Evolutionary conservation across 352 stramenopile species (phyloP).

Genomic region (Bremia lactucae): DNA sequence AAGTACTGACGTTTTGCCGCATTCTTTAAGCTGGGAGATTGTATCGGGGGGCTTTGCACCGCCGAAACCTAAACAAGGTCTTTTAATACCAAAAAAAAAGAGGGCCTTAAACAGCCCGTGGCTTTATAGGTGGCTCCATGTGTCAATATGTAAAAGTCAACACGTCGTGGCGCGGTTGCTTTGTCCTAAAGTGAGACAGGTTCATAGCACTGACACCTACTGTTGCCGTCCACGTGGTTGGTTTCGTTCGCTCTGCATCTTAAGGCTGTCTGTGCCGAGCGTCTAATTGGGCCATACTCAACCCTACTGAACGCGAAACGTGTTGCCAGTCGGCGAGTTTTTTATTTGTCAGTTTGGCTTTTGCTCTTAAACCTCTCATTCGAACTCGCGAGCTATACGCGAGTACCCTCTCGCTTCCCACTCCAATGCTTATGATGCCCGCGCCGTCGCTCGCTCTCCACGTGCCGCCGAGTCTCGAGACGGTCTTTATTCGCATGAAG

Average conservation of each 20-base stretch:
- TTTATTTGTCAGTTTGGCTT: conserved; percentile 21
- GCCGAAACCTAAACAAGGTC: too few relatives aligned
- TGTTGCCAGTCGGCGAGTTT: conserved; percentile 4
- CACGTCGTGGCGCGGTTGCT: too few relatives aligned
- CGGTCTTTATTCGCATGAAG: conserved; percentile 66
- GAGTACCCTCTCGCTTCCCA: not conserved
- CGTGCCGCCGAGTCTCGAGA: conserved; percentile 27
- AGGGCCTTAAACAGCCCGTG: too few relatives aligned
- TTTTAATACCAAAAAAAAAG: too few relatives aligned
- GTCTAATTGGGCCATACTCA: conserved; percentile 15
- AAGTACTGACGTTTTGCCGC: not conserved
- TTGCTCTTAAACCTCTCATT: too few relatives aligned
- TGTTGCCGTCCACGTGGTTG: conserved; percentile 8
- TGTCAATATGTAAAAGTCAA: too few relatives aligned
- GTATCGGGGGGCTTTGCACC: too few relatives aligned
- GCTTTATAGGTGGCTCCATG: too few relatives aligned
- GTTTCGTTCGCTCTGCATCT: conserved; percentile 3
- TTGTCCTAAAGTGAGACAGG: too few relatives aligned
- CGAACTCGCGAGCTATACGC: not conserved
- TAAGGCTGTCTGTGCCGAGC: conserved; percentile 15
- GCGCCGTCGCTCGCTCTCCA: conserved; percentile 32
- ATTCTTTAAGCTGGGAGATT: not conserved
- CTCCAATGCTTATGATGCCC: conserved; percentile 30
- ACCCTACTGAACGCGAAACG: conserved; percentile 13
- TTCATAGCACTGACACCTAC: conserved; percentile 7